Conservation (phyloP, 2,329 filamentous ascomycete genomes). For the Ilyonectria robusta region DNA sequence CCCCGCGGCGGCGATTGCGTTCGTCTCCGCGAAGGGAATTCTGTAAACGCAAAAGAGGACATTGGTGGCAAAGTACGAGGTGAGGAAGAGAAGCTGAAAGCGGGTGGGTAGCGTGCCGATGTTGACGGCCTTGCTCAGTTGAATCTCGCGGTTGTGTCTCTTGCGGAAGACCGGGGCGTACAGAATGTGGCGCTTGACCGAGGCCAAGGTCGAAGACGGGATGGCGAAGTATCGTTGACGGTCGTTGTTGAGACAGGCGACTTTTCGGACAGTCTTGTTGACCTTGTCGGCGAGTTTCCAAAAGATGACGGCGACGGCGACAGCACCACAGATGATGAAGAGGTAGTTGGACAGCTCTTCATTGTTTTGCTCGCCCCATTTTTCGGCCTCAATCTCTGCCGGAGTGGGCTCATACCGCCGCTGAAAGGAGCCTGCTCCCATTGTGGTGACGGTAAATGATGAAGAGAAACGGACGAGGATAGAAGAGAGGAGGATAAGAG, state of each 20-base stretch:
- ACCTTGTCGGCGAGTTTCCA: conserved; percentile 76
- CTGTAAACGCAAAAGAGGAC: conserved; percentile 76
- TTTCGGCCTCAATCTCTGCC: conserved; percentile 8
- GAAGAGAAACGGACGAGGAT: conserved; percentile 23
- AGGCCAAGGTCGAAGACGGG: conserved; percentile 67
- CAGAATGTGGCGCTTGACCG: conserved; percentile 80
- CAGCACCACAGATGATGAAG: conserved; percentile 73
- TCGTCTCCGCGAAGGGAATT: conserved; percentile 70
- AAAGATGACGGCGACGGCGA: conserved; percentile 74
- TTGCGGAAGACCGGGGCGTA: conserved; percentile 76
- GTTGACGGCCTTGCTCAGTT: conserved; percentile 70
- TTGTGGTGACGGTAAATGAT: conserved; percentile 25
- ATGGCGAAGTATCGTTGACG: conserved; percentile 83
- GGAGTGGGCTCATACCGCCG: too few relatives aligned
- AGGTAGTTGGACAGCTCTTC: conserved; percentile 72
- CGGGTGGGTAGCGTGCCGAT: conserved; percentile 73
- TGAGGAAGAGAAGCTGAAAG: conserved; percentile 70
- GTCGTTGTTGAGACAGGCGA: conserved; percentile 84
- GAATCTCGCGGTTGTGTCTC: conserved; percentile 75
- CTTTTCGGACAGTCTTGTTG: conserved; percentile 77
- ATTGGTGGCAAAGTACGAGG: conserved; percentile 70
- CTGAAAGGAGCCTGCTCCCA: conserved; percentile 40
- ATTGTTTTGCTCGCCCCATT: conserved; percentile 48
- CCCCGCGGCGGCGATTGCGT: conserved; percentile 61
- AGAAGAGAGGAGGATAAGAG: conserved; percentile 7